Percentiles rank a stretch among this genome's conserved stretches.
These are phyloP conservation scores for Xylariaceae sp. DNA, from an alignment of 2,329 filamentous ascomycete genomes.

Conservation along the genomic window DNA sequence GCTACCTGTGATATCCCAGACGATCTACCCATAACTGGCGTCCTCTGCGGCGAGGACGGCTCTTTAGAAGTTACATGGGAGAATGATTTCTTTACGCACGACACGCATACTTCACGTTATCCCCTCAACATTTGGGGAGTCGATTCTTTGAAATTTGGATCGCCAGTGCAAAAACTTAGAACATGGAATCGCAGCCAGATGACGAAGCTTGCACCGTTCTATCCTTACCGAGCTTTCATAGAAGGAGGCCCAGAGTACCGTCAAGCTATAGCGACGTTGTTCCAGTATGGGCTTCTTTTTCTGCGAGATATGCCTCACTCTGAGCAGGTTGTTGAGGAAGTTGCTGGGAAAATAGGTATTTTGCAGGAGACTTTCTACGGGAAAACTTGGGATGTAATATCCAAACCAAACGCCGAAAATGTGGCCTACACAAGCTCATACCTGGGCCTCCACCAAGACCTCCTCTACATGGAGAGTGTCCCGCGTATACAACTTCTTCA, in stretches of 20 bases:
- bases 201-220: conserved; percentile 51
- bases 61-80: conserved; percentile 66
- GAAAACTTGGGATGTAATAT: conserved; percentile 85
- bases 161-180: not conserved
- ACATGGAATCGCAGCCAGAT: conserved; percentile 45
- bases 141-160: no score
- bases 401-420: conserved; percentile 83
- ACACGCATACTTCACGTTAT: conserved; percentile 44
- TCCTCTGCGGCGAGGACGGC: conserved; percentile 41
- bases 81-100: conserved; percentile 47
- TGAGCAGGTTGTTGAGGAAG: conserved; percentile 67
- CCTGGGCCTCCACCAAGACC: conserved; percentile 90
- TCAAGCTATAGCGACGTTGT: conserved; percentile 66
- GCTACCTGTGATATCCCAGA: conserved; percentile 67
- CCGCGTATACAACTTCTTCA: conserved; percentile 88
- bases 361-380: conserved; percentile 92
- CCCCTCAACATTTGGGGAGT: conserved; percentile 28
- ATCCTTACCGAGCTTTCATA: conserved; percentile 78
- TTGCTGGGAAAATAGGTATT: conserved; percentile 76
- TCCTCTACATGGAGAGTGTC: conserved; percentile 81
- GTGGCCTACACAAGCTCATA: conserved; percentile 86
- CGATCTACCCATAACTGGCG: conserved; percentile 46
- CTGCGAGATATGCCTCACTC: conserved; percentile 74
- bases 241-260: conserved; percentile 61
- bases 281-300: conserved; percentile 75